phyloP scores from a whole-genome alignment of 345 rosid species.

The Populus ilicifolia region DNA sequence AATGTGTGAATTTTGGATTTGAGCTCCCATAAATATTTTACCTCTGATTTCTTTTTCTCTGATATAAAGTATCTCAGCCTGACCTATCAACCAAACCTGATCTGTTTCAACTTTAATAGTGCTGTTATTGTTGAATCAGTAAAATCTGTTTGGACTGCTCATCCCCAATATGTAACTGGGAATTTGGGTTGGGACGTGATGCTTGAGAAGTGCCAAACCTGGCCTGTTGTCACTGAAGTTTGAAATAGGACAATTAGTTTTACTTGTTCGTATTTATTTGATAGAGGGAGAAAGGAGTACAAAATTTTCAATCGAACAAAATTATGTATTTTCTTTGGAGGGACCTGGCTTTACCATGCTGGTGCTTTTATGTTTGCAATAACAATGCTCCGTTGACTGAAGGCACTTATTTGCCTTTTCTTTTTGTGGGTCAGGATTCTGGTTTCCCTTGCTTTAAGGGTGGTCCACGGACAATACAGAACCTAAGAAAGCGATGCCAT shows the following conservation, averaged over 20 bases:
- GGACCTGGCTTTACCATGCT: background rate
- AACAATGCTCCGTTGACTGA: constrained; percentile 1
- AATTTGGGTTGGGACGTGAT: background rate
- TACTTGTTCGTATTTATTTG: background rate
- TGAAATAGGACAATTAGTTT: background rate
- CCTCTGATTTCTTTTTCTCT: background rate
- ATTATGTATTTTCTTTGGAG: background rate
- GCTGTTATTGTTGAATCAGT: background rate
- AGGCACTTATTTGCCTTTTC: background rate
- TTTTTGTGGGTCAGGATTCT: constrained; percentile 60
- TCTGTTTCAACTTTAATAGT: background rate
- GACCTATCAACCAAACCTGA: background rate
- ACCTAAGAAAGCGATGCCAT: constrained; percentile 88
- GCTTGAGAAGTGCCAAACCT: background rate
- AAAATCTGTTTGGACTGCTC: background rate
- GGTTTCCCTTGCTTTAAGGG: constrained; percentile 99
- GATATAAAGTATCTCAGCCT: background rate
- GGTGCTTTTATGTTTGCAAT: background rate
- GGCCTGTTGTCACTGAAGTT: background rate
- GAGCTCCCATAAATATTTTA: background rate
- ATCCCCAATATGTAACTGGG: background rate
- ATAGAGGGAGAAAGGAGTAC: background rate
- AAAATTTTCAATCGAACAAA: background rate
- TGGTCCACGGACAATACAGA: constrained; percentile 89
- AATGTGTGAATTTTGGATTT: background rate